These are phyloP conservation scores for Aphanomyces astaci DNA, from an alignment of 352 stramenopile genomes.

Conservation along the genomic window DNA sequence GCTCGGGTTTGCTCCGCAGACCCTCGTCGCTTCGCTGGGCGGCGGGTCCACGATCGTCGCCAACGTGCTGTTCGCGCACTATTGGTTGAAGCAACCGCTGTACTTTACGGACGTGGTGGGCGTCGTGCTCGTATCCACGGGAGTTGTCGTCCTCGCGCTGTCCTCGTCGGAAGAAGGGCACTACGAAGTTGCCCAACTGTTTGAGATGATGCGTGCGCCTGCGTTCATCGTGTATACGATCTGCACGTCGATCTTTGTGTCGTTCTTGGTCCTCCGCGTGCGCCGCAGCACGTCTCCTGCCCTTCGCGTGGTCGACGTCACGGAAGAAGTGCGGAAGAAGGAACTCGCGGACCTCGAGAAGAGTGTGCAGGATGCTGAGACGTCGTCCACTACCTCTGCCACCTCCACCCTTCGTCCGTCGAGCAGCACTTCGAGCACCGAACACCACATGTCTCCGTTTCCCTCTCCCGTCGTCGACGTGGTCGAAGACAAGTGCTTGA, in stretches of 20 bases:
- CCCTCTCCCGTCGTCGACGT: constrained; percentile 56
- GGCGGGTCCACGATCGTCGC: constrained; percentile 76
- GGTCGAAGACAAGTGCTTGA: constrained; percentile 35
- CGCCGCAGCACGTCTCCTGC: constrained; percentile 70
- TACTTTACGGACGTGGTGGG: constrained; percentile 79
- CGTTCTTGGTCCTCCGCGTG: constrained; percentile 76
- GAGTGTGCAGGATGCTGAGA: constrained; percentile 12
- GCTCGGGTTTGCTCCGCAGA: constrained; percentile 81
- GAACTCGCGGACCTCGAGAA: constrained; percentile 21
- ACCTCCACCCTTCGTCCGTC: background rate
- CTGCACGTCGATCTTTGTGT: constrained; percentile 70
- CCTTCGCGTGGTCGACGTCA: constrained; percentile 41
- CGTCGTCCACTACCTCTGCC: background rate
- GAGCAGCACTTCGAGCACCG: background rate
- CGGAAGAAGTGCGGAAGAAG: constrained; percentile 24
- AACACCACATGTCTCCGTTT: constrained; percentile 52
- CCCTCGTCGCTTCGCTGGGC: constrained; percentile 71
- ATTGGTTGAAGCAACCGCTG: constrained; percentile 80
- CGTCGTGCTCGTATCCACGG: constrained; percentile 62
- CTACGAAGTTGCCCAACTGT: constrained; percentile 83
- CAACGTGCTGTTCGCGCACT: constrained; percentile 79
- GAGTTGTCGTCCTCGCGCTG: constrained; percentile 69
- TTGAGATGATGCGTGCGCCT: constrained; percentile 67
- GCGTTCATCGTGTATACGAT: constrained; percentile 78
- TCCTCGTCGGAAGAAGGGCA: constrained; percentile 59